Conservation (phyloP, 148 eudicot genomes). For the Arctostaphylos glauca region DNA sequence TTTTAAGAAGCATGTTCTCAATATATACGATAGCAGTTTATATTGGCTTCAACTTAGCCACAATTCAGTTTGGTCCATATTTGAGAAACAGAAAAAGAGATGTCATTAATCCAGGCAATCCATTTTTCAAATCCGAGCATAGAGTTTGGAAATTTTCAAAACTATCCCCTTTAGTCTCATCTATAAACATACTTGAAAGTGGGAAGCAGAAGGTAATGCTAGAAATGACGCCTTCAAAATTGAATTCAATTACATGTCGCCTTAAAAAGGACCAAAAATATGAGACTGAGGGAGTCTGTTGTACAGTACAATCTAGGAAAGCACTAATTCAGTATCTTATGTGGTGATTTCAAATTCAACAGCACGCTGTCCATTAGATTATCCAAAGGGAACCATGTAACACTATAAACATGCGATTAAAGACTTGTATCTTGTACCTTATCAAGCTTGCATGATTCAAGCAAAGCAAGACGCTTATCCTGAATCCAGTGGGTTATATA, state of each 20-base stretch:
- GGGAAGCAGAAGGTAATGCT: not conserved
- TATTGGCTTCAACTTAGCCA: not conserved
- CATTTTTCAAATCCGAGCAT: not conserved
- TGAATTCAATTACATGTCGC: not conserved
- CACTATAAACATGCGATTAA: not conserved
- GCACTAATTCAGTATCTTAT: not conserved
- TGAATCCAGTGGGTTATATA: slow-evolving; percentile 84
- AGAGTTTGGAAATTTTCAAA: not conserved
- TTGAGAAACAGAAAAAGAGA: not conserved
- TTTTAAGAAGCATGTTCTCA: not conserved
- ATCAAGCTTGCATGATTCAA: slow-evolving; percentile 76
- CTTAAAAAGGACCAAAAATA: not conserved
- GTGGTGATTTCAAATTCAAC: not conserved
- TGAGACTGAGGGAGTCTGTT: not conserved
- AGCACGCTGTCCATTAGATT: not conserved
- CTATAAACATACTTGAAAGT: too few relatives aligned
- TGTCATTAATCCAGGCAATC: not conserved
- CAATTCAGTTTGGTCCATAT: slow-evolving; percentile 4
- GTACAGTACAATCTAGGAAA: not conserved
- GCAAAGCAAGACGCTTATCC: slow-evolving; percentile 75
- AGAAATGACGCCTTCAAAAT: not conserved
- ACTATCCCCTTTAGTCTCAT: too few relatives aligned
- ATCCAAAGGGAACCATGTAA: not conserved
- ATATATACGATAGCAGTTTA: not conserved
- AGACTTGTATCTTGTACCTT: slow-evolving; percentile 67